Evolutionary conservation across 371 early-diverging fungal species (phyloP).

Genomic region (Circinella minor): DNA sequence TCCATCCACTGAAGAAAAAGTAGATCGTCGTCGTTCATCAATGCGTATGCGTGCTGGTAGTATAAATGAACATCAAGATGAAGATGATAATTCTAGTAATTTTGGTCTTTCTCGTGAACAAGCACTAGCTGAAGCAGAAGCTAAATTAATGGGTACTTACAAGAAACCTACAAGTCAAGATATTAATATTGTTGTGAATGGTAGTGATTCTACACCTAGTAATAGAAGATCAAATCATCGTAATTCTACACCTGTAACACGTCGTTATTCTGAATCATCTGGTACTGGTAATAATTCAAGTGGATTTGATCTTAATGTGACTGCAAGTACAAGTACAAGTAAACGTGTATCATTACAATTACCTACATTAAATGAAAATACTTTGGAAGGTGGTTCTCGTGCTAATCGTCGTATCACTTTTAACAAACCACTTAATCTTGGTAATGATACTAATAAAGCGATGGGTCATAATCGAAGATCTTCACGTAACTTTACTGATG

Average conservation of each 20-base stretch:
- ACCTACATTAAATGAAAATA: constrained; percentile 44
- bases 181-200: background rate
- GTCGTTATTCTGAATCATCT: constrained; percentile 23
- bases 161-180: constrained; percentile 10
- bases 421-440: constrained; percentile 39
- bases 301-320: constrained; percentile 18
- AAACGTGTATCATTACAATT: constrained; percentile 48
- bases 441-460: constrained; percentile 28
- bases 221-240: background rate
- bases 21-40: constrained; percentile 20
- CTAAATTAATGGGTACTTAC: constrained; percentile 56
- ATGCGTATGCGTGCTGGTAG: constrained; percentile 18
- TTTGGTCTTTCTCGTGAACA: constrained; percentile 38
- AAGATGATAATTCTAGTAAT: constrained; percentile 35
- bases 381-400: constrained; percentile 3
- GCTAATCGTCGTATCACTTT: constrained; percentile 31
- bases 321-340: constrained; percentile 18
- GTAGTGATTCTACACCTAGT: background rate
- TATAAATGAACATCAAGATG: constrained; percentile 33
- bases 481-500: constrained; percentile 48
- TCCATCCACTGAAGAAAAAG: constrained; percentile 16
- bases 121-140: constrained; percentile 55
- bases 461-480: constrained; percentile 33
- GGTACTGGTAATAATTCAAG: constrained; percentile 6
- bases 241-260: background rate